These are phyloP conservation scores for Asclepias syriaca DNA, from an alignment of 257 asterid genomes.

Conservation along the genomic window DNA sequence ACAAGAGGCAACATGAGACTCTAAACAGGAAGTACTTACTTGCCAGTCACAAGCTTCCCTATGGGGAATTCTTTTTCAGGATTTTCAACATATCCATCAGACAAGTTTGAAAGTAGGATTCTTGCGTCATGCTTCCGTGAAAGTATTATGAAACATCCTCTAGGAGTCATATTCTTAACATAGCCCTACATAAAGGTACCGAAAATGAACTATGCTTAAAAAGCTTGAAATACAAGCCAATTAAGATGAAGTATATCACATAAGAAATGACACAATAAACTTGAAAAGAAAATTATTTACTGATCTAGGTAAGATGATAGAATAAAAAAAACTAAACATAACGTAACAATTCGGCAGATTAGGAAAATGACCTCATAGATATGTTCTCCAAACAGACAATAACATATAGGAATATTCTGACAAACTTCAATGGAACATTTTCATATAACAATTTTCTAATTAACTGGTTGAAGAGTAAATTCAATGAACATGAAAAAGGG, in stretches of 20 bases:
- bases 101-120: conserved; percentile 74
- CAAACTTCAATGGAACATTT: not conserved
- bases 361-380: not conserved
- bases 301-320: not conserved
- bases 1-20: conserved; percentile 16
- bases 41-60: conserved; percentile 81
- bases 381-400: not conserved
- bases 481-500: too few species aligned
- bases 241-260: not conserved
- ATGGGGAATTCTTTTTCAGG: conserved; percentile 71
- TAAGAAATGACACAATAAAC: not conserved
- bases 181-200: conserved; percentile 60
- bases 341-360: not conserved
- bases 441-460: not conserved
- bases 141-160: conserved; percentile 84
- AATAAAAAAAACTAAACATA: not conserved
- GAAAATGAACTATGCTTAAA: not conserved
- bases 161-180: conserved; percentile 65
- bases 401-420: not conserved
- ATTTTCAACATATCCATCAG: conserved; percentile 60
- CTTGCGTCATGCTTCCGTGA: conserved; percentile 84
- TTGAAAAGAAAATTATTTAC: not conserved
- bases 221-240: not conserved
- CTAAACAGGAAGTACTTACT: conserved; percentile 36
- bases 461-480: not conserved